Evolutionary conservation across 2,329 filamentous ascomycete genomes (phyloP).

Genomic region (Microascus cirrosus): DNA sequence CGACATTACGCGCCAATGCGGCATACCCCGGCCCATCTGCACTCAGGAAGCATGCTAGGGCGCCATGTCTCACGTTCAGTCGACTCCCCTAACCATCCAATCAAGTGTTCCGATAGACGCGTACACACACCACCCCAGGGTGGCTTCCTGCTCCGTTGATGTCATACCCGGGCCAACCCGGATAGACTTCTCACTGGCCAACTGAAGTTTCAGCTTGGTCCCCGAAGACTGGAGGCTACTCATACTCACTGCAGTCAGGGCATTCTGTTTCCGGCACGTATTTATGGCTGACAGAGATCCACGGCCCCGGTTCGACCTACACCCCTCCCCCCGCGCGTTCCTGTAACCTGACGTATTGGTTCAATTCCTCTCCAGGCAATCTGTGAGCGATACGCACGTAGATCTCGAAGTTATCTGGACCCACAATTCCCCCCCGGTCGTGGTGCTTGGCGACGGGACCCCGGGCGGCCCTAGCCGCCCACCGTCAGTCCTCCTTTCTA

Average conservation of each 20-base stretch:
- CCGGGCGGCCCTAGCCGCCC: slow-evolving; percentile 9
- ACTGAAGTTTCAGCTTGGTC: background rate
- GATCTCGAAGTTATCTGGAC: background rate
- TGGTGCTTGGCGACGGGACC: background rate
- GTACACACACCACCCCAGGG: background rate
- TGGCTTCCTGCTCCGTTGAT: background rate
- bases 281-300: background rate
- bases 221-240: background rate
- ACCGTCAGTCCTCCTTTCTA: slow-evolving; percentile 16
- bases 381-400: background rate
- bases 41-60: background rate
- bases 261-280: background rate
- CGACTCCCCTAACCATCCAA: background rate
- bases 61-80: background rate
- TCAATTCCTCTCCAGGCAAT: background rate
- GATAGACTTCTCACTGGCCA: background rate
- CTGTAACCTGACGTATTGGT: background rate
- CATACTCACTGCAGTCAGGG: slow-evolving; percentile 1
- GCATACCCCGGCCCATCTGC: background rate
- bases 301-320: background rate
- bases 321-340: background rate
- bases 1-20: background rate
- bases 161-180: background rate
- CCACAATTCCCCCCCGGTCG: background rate
- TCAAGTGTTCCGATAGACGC: background rate